phyloP scores from a whole-genome alignment of 2,329 filamentous ascomycete species.

The Colletotrichum chrysophilum region DNA sequence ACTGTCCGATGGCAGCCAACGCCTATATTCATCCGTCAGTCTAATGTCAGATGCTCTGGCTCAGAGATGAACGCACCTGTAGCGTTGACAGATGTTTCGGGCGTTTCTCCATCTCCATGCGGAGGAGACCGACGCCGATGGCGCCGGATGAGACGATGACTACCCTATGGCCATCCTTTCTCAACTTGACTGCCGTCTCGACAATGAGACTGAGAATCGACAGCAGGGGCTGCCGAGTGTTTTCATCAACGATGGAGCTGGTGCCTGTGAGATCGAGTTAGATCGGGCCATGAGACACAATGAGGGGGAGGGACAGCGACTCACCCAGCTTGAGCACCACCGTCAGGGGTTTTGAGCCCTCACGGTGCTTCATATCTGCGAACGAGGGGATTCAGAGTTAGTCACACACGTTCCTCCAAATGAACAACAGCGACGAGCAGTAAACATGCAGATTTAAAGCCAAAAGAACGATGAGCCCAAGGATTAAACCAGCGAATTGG shows the following conservation, averaged over 20 bases:
- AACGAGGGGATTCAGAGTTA: conserved; percentile 2
- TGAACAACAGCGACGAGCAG: neutral
- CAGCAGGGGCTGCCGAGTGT: conserved; percentile 89
- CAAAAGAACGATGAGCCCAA: neutral
- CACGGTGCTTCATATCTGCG: conserved; percentile 62
- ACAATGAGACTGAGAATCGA: conserved; percentile 92
- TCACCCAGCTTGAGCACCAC: conserved; percentile 89
- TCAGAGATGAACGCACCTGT: conserved; percentile 57
- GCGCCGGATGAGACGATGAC: conserved; percentile 97
- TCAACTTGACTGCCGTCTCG: conserved; percentile 86
- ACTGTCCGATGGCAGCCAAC: conserved; percentile 94
- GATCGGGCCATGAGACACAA: neutral
- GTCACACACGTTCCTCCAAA: neutral
- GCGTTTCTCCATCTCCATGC: conserved; percentile 86
- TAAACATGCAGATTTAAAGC: neutral
- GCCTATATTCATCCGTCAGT: conserved; percentile 54
- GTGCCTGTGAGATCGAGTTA: conserved; percentile 68
- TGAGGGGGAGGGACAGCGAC: conserved; percentile 27
- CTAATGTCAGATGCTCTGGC: neutral
- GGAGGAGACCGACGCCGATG: conserved; percentile 89
- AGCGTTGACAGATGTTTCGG: conserved; percentile 91
- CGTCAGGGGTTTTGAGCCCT: conserved; percentile 66
- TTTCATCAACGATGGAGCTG: conserved; percentile 98
- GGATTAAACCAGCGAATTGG: neutral
- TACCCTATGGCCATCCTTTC: conserved; percentile 90